phyloP scores from a whole-genome alignment of 2,329 filamentous ascomycete species.

The Fusarium sp. region DNA sequence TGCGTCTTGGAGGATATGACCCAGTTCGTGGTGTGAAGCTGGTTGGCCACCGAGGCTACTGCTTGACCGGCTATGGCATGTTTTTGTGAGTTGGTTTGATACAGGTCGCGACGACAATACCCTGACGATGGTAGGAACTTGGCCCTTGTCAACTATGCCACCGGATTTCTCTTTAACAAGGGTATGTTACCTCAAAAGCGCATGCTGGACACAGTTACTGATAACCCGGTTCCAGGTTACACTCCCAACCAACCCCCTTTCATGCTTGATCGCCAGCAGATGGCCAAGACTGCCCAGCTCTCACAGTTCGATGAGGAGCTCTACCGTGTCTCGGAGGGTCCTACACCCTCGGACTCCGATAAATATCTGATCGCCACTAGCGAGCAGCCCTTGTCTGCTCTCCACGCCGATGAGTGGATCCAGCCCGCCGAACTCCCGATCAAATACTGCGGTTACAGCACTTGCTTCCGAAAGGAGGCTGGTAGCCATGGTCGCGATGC shows the following conservation, averaged over 20 bases:
- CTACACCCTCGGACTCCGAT: slow-evolving; percentile 87
- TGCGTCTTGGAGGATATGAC: slow-evolving; percentile 91
- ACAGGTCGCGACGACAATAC: neutral
- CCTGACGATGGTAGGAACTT: slow-evolving; percentile 71
- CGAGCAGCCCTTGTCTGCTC: slow-evolving; percentile 94
- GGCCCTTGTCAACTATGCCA: slow-evolving; percentile 93
- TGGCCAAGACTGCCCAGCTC: slow-evolving; percentile 98
- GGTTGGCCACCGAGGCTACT: slow-evolving; percentile 95
- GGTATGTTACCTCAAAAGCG: slow-evolving; percentile 21
- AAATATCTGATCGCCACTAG: slow-evolving; percentile 87
- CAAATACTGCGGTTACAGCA: slow-evolving; percentile 87
- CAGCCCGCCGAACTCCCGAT: slow-evolving; percentile 88
- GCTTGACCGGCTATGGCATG: slow-evolving; percentile 89
- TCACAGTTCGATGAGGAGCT: slow-evolving; percentile 98
- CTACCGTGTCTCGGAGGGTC: slow-evolving; percentile 94
- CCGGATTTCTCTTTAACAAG: slow-evolving; percentile 79
- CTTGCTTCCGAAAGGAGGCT: slow-evolving; percentile 96
- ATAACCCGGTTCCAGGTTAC: slow-evolving; percentile 69
- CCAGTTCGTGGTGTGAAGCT: slow-evolving; percentile 94
- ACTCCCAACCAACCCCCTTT: slow-evolving; percentile 88
- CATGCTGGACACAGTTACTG: slow-evolving; percentile 9
- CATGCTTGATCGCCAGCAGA: slow-evolving; percentile 95
- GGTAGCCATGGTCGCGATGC: slow-evolving; percentile 89
- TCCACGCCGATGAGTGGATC: slow-evolving; percentile 96
- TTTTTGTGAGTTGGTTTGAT: slow-evolving; percentile 68